These are phyloP conservation scores for Schizophyllum amplum DNA, from an alignment of 1,284 basidiomycete genomes.

Conservation along the genomic window DNA sequence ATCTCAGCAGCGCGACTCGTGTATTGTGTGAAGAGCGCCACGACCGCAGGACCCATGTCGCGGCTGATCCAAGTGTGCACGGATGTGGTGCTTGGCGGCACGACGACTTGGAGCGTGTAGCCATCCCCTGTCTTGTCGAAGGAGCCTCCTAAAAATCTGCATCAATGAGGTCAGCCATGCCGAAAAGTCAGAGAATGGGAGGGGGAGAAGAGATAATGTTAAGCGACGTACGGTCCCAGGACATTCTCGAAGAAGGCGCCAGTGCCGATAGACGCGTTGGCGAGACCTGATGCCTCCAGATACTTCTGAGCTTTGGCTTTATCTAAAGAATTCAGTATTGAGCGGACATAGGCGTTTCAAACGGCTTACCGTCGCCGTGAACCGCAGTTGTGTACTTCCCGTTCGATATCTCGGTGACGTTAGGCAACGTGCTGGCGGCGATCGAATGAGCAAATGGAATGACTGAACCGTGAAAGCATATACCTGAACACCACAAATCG, in stretches of 20 bases:
- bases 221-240: not conserved
- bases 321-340: not conserved
- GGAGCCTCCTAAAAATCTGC: constrained; percentile 1
- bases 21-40: not conserved
- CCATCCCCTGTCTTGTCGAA: constrained; percentile 7
- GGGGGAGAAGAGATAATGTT: not conserved
- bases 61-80: not conserved
- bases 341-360: too few relatives aligned
- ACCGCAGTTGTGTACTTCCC: constrained; percentile 1
- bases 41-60: not conserved
- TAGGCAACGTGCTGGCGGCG: not conserved
- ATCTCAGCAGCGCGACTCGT: too few relatives aligned
- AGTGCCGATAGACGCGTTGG: constrained; percentile 3
- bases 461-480: not conserved
- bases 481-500: constrained; percentile 25
- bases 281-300: constrained; percentile 5
- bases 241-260: constrained; percentile 9
- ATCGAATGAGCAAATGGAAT: not conserved
- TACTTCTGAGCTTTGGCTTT: constrained; percentile 6
- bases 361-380: constrained; percentile 4
- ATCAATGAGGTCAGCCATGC: too few relatives aligned
- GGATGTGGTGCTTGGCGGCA: not conserved
- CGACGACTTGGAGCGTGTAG: constrained; percentile 2
- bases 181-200: too few relatives aligned
- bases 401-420: constrained; percentile 1